Evolutionary conservation across 2,329 filamentous ascomycete genomes (phyloP), one percentile per base, ranked within the genome.

Genomic region (Exophiala bonariae): DNA sequence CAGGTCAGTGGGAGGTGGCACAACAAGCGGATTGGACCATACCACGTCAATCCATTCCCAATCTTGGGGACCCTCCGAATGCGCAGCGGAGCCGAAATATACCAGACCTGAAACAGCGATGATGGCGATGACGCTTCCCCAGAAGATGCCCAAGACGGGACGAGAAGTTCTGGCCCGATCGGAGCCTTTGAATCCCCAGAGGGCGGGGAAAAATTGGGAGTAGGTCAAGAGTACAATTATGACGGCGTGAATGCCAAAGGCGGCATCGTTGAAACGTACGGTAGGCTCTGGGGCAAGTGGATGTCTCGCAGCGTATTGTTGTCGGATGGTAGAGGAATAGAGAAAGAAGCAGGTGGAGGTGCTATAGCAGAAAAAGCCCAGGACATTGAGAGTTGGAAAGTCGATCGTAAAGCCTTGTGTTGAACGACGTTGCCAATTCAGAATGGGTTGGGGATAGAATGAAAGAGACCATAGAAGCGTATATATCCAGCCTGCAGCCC

Each of bases 371-470:
- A 80, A 71, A 61, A 80, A 82, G 1, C 80, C 80, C 17, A 78
- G 80, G 54, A 85, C 81, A 34, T 73, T 89, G 59, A 87, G 80
- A 20, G 70, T 86, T 9, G 89, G 89, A 62, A 95, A 96, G 66
- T 96, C 91, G 56, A 95, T 85, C 1, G 89, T 88, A 3, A 92
- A 84, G 32, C 93, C 93, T 16, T 81, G 78, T 3, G 91, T 96
- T 7, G 88, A 87, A 47, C 81, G 81, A 44, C 89, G 85, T 22
- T 75, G 75, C 66, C 78, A 85, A 75, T 96, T 97, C 54, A 89
- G 79, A 51, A 95, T 70, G 5, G 87, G 82, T 65, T 97, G 93
- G 1, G 92, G 91, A 66, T 97, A 97, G 72, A 96, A 97, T 13
- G 89, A 95, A 13, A 85, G 71, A 10, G 87, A 92, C 92, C 92